These are phyloP conservation scores for Leccinum uliginosum DNA, from an alignment of 768 basidiomycete species.

Conservation along the genomic window DNA sequence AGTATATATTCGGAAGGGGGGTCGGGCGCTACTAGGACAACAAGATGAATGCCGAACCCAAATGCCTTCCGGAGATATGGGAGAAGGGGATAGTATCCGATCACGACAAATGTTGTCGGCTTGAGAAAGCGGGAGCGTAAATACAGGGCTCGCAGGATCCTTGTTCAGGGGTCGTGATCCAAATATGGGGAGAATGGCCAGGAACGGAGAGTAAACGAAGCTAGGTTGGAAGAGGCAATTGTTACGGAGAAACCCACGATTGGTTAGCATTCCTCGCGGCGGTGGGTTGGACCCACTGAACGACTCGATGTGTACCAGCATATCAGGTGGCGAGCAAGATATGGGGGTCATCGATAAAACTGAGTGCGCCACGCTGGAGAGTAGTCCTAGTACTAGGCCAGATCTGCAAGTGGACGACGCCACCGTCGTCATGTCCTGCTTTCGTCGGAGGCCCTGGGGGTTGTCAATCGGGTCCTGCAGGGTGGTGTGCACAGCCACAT, in stretches of 20 bases:
- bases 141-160: background rate
- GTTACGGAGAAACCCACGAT: constrained; percentile 8
- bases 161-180: constrained; percentile 3
- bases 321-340: constrained; percentile 4
- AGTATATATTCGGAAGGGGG: background rate
- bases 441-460: too few relatives aligned
- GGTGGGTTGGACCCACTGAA: background rate
- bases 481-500: constrained; percentile 19
- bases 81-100: background rate
- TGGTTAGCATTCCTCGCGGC: background rate
- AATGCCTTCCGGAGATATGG: background rate
- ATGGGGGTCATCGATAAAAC: background rate
- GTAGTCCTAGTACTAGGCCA: background rate
- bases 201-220: constrained; percentile 1
- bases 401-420: background rate
- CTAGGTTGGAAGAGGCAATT: constrained; percentile 3
- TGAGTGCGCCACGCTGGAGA: constrained; percentile 10
- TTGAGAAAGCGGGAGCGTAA: background rate
- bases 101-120: constrained; percentile 1
- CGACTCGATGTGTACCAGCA: background rate
- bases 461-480: background rate
- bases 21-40: background rate
- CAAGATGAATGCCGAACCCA: background rate
- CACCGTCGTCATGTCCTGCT: constrained; percentile 5
- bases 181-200: background rate